Conservation (phyloP, 805 yeast species). For the Ogataea angusta region DNA sequence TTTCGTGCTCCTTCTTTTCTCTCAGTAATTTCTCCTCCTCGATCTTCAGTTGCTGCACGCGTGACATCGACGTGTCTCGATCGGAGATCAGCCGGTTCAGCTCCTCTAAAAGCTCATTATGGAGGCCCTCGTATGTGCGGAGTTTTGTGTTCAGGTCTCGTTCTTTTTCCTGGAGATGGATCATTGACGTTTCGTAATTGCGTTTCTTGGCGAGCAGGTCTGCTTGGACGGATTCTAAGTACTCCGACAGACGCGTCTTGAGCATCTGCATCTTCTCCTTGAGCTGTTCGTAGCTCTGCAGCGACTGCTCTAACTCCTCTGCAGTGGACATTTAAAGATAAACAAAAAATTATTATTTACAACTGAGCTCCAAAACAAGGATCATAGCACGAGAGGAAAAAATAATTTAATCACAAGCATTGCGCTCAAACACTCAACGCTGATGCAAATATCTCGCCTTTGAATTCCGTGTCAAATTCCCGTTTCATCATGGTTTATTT, state of each 20-base stretch:
- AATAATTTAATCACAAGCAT: too few species aligned
- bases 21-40: slow-evolving; percentile 35
- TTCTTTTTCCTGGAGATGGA: slow-evolving; percentile 23
- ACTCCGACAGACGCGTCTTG: slow-evolving; percentile 13
- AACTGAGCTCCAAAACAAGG: too few species aligned
- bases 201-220: slow-evolving; percentile 23
- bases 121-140: slow-evolving; percentile 14
- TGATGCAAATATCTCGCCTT: too few species aligned
- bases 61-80: slow-evolving; percentile 34
- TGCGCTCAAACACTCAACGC: too few species aligned
- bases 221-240: slow-evolving; percentile 15
- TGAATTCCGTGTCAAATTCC: too few species aligned
- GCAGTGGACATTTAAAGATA: slow-evolving; percentile 16
- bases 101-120: slow-evolving; percentile 21
- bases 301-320: slow-evolving; percentile 17
- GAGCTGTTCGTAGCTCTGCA: slow-evolving; percentile 22
- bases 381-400: too few species aligned
- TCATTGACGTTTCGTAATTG: slow-evolving; percentile 21
- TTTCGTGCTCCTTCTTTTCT: slow-evolving; percentile 25
- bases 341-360: slow-evolving; percentile 2
- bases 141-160: slow-evolving; percentile 20
- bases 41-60: slow-evolving; percentile 38
- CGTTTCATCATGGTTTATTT: too few species aligned
- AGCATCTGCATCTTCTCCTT: slow-evolving; percentile 24
- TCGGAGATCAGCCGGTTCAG: slow-evolving; percentile 22